phyloP scores from a whole-genome alignment of 192 early-diverging fungal genomes.

The Cetraspora pellucida region DNA sequence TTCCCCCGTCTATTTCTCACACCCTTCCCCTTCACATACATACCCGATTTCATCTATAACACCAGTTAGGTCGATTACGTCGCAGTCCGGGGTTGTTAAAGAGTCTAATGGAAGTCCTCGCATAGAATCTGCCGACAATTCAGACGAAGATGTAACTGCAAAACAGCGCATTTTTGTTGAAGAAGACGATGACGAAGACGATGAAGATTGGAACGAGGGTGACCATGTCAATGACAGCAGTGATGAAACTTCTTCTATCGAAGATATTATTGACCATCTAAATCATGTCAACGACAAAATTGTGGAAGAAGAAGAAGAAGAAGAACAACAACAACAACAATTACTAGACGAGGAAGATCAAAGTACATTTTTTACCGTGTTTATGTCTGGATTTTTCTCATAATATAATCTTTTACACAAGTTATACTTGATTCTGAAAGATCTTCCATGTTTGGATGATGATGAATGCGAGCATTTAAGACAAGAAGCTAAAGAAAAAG shows the following conservation, averaged over 20 bases:
- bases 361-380: slow-evolving; percentile 3
- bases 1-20: not conserved
- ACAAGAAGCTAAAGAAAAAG: slow-evolving; percentile 20
- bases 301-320: slow-evolving; percentile 19
- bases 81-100: not conserved
- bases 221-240: slow-evolving; percentile 26
- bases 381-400: not conserved
- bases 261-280: slow-evolving; percentile 27
- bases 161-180: slow-evolving; percentile 22
- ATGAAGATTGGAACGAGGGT: slow-evolving; percentile 36
- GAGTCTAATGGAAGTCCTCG: not conserved
- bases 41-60: slow-evolving; percentile 21
- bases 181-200: slow-evolving; percentile 40
- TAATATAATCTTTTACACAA: not conserved
- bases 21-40: slow-evolving; percentile 7
- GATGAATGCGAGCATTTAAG: slow-evolving; percentile 43
- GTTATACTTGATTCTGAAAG: not conserved
- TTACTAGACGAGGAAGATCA: not conserved
- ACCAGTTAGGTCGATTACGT: slow-evolving; percentile 5
- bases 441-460: slow-evolving; percentile 33
- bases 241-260: slow-evolving; percentile 31
- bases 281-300: not conserved
- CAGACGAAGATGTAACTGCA: slow-evolving; percentile 11
- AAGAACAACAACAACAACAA: no score
- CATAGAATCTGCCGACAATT: not conserved